Evolutionary conservation across 2,329 filamentous ascomycete genomes (phyloP).

Genomic region (Talaromyces sp.): DNA sequence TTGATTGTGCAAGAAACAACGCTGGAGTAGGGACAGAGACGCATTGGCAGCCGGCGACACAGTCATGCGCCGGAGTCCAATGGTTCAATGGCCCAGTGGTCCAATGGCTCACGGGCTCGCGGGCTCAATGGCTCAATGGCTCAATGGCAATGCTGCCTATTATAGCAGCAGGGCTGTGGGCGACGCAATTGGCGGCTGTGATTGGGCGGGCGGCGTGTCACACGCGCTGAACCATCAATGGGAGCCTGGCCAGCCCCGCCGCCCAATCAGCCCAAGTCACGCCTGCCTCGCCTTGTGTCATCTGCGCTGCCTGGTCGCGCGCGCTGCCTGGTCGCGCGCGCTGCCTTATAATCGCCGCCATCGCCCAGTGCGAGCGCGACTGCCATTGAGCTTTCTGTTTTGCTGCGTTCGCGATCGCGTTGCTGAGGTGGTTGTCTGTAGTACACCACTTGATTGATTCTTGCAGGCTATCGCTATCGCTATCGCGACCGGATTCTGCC

Average conservation of each 20-base stretch:
- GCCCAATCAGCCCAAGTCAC: neutral
- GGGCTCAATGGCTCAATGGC: no score
- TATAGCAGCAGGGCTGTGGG: neutral
- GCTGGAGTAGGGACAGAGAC: no score
- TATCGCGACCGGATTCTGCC: neutral
- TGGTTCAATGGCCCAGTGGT: neutral
- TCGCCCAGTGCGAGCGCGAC: neutral
- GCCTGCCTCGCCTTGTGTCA: neutral
- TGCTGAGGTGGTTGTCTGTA: neutral
- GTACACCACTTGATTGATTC: no score
- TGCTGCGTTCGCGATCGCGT: neutral
- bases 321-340: no score
- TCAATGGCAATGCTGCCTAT: neutral
- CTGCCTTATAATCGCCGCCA: neutral
- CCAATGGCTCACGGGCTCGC: neutral
- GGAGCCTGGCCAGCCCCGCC: neutral
- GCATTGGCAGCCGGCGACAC: neutral
- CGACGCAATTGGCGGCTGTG: neutral
- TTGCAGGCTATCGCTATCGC: neutral
- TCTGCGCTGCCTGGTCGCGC: neutral
- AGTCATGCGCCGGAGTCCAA: neutral
- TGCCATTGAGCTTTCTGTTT: neutral
- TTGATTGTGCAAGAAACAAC: no score
- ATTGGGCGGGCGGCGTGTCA: neutral
- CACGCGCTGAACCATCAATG: neutral